A percentile compares a stretch with the other conserved stretches of the same genome.
These are phyloP conservation scores for Penicillium sp. DNA, from an alignment of 2,329 filamentous ascomycete species.

Conservation along the genomic window DNA sequence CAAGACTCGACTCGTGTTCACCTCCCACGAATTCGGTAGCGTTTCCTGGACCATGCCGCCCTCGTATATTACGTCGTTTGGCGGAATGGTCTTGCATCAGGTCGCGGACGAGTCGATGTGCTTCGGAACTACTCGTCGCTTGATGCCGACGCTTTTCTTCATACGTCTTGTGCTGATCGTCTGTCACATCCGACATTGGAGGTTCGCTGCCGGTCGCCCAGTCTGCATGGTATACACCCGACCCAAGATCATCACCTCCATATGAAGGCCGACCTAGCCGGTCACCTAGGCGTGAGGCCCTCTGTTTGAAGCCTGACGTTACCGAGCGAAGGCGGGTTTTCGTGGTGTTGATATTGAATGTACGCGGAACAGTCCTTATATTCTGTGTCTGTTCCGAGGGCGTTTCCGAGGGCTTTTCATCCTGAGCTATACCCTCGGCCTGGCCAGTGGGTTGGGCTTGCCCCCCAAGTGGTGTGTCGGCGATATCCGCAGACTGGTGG, in stretches of 20 bases:
- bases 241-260: constrained; percentile 28
- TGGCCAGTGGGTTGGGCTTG: not conserved
- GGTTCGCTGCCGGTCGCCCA: constrained; percentile 28
- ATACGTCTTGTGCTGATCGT: constrained; percentile 31
- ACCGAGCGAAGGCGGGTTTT: constrained; percentile 2
- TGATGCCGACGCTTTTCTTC: constrained; percentile 28
- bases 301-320: constrained; percentile 10
- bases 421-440: not conserved
- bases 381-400: not conserved
- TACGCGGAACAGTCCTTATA: not conserved
- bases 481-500: constrained; percentile 29
- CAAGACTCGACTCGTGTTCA: constrained; percentile 7
- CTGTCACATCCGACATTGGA: constrained; percentile 29
- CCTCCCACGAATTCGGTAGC: constrained; percentile 12
- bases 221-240: constrained; percentile 25
- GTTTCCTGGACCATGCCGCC: constrained; percentile 11
- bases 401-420: constrained; percentile 3
- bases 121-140: constrained; percentile 27
- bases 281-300: constrained; percentile 13
- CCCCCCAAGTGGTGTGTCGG: constrained; percentile 19
- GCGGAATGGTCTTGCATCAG: constrained; percentile 29
- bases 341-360: not conserved
- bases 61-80: constrained; percentile 18
- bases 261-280: constrained; percentile 23
- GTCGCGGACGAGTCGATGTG: constrained; percentile 34